These are phyloP conservation scores for Plantago lanceolata DNA, from an alignment of 305 asterid species.

Conservation along the genomic window DNA sequence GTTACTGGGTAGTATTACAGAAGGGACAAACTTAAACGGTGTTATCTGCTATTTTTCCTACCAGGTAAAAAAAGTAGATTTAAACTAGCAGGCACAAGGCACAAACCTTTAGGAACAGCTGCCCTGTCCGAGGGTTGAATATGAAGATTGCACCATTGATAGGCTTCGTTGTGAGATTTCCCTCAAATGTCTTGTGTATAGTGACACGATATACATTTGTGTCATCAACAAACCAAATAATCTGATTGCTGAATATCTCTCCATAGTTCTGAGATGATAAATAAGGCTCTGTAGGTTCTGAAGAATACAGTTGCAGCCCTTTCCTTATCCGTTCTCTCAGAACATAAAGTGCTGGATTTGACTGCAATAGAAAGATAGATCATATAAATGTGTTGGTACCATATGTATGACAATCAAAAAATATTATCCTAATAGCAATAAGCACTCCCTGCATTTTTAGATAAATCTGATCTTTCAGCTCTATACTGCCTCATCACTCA, in stretches of 20 bases:
- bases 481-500: not conserved
- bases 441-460: not conserved
- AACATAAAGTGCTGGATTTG: conserved; percentile 95
- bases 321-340: conserved; percentile 92
- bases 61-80: conserved; percentile 6
- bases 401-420: too few species aligned
- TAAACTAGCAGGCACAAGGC: conserved; percentile 8
- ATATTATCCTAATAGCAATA: not conserved
- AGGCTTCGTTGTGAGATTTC: conserved; percentile 96
- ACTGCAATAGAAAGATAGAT: conserved; percentile 41
- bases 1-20: not conserved
- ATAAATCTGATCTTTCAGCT: not conserved
- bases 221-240: conserved; percentile 99
- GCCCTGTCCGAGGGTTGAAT: conserved; percentile 97
- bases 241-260: conserved; percentile 98
- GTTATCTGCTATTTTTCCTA: not conserved
- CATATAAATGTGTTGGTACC: too few species aligned
- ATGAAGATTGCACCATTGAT: conserved; percentile 98
- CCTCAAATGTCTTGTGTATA: conserved; percentile 97
- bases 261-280: conserved; percentile 98
- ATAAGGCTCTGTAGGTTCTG: conserved; percentile 98
- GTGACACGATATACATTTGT: conserved; percentile 98
- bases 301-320: conserved; percentile 94
- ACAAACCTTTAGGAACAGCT: conserved; percentile 82
- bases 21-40: not conserved